Evolutionary conservation across 805 yeast genomes (phyloP), one percentile per base, ranked within the genome.

Genomic region (Pichia nanzhaoensis): DNA sequence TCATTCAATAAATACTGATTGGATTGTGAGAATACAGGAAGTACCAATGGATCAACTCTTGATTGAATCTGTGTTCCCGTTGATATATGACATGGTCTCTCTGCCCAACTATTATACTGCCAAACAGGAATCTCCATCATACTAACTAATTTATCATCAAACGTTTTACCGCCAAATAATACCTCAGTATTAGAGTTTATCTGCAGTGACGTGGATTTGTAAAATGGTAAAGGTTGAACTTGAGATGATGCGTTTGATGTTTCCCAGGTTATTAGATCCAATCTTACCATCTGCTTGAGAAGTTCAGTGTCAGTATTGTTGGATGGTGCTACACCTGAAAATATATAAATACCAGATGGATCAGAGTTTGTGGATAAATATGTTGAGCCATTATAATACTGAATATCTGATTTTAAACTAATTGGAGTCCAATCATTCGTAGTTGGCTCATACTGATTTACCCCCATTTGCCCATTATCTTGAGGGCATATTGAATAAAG

Each of bases 91-190:
- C 67, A 64, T 0, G 68, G 52, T 46, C 65, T 64, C 57, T 78
- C 84, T 3, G 84, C 73, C 95, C 95, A 86, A 8, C 84, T 65
- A 40, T 69, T 67, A 49, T 77, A 78, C 53, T 79, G 80, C 85
- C 89, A 84, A 2, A 82, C 61, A 0, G 93, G 91, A 17, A 83
- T 64, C 60, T 84, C 93, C 53, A 73, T 72, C 80, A 84, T 75
- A 50, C 77, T 74, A 31, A 84, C 74, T 88, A 90, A 84, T 3
- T 42, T 24, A 0, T 88, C 88, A 2, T 64, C 54, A 5, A 59
- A 53, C 3, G 85, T 73, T 43, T 68, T 68, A 3, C 95, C 95
- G 0, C 93, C 95, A 35, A 85, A 65, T 3, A 85, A 58, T 31
- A 80, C 59, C 50, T 70, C 75, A 3, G 74, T 65, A 43, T 65